Base-by-base conservation (phyloP, 345 rosid species). In the Citrus medica region DNA sequence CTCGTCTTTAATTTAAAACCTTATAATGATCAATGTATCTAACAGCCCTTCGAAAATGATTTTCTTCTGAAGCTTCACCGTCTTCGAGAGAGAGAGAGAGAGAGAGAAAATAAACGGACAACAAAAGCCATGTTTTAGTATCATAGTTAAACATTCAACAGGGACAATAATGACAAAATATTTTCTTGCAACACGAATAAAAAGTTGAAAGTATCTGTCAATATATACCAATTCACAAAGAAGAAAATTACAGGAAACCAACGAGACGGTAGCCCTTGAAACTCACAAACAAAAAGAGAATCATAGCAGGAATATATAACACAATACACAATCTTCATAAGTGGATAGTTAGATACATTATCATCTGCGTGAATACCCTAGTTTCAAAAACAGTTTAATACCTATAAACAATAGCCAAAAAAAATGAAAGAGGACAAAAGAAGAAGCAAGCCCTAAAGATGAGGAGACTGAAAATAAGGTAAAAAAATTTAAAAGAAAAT, bases 251-350 rank as follows among this genome's bases (percentile, higher is more conserved):
- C 71, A 63, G 46, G 70, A 71, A 65, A 67, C 35, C 24, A 17
- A n/a, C n/a, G 70, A 78, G 71, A 46, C 65, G 67, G 68, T 64
- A 70, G 68, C 40, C 77, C 35, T n/a, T 37, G 63, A 71, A 76
- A 67, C 40, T 75, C 75, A 75, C 69, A 56, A 66, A 69, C 71
- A 78, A 69, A 74, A 64, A 72, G 71, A 65, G 59, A 79, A 82
- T 75, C 80, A 79, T 74, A 68, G 63, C 55, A 75, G 25, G 75
- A 79, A 76, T 30, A 71, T 69, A 22, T 59, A 77, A 62, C 60
- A 37, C 21, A 46, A 46, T 1, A 46, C 22, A 53, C 58, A 61
- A 30, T 55, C 17, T 53, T 6, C 53, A 69, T 73, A 1, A 19
- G 46, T 17, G 42, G 22, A 5, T 27, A 12, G 53, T 21, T 22